Evolutionary conservation across 1,284 basidiomycete species (phyloP).

Genomic region (Puccinia hordei): DNA sequence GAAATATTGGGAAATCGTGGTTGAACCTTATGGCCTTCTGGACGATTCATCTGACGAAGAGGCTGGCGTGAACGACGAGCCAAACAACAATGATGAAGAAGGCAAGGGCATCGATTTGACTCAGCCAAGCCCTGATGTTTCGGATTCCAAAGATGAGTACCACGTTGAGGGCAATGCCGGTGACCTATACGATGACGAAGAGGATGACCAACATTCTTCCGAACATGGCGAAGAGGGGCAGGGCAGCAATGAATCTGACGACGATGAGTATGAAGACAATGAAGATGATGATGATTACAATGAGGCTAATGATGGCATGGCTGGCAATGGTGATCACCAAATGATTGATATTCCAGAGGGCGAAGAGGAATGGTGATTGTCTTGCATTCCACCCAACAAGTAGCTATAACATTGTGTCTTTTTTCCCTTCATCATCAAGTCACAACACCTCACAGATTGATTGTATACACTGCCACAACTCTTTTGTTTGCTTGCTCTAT

Average conservation of each 20-base stretch:
- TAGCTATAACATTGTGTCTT: too few relatives aligned
- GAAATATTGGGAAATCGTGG: conserved; percentile 6
- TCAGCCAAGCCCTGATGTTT: background rate
- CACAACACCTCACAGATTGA: too few relatives aligned
- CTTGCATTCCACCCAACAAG: background rate
- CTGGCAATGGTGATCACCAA: background rate
- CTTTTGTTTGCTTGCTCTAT: too few relatives aligned
- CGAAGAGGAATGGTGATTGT: background rate
- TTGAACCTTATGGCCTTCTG: conserved; percentile 25
- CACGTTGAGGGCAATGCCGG: background rate
- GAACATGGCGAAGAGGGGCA: background rate
- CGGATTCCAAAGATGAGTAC: background rate
- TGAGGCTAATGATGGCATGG: background rate
- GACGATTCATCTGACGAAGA: background rate
- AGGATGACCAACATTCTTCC: background rate
- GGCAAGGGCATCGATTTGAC: conserved; percentile 17
- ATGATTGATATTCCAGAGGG: conserved; percentile 3
- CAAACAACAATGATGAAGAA: background rate
- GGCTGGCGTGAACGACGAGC: background rate
- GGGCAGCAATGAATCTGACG: background rate
- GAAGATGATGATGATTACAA: background rate
- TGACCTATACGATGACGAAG: conserved; percentile 3
- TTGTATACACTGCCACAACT: too few relatives aligned
- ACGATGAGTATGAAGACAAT: too few relatives aligned
- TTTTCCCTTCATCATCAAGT: too few relatives aligned